Evolutionary conservation across 306 rosid genomes (phyloP).

Genomic region (Vicia sativa): DNA sequence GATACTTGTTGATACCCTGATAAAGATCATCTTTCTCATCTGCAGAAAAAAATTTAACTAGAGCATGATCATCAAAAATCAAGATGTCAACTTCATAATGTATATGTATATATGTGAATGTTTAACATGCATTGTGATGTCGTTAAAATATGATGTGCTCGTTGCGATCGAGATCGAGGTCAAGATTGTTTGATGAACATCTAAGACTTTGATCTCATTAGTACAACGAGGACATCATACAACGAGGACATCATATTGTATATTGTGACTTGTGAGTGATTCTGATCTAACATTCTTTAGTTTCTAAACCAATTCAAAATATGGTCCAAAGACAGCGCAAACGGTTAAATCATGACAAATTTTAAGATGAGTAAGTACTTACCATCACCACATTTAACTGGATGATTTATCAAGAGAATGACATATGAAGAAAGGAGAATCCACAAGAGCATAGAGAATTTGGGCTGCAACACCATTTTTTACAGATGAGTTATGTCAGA

Average conservation of each 20-base stretch:
- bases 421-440: constrained; percentile 46
- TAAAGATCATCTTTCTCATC: constrained; percentile 72
- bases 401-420: constrained; percentile 48
- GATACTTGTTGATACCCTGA: constrained; percentile 68
- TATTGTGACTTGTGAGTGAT: constrained; percentile 5
- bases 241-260: background rate
- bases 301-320: background rate
- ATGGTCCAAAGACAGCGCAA: background rate
- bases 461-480: constrained; percentile 47
- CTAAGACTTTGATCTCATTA: background rate
- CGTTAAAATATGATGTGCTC: background rate
- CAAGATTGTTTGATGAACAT: background rate
- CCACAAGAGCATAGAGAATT: constrained; percentile 39
- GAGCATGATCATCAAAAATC: background rate
- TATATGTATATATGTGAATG: background rate
- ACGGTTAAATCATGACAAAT: constrained; percentile 7
- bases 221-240: background rate
- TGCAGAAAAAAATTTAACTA: constrained; percentile 38
- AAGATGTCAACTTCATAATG: too few relatives aligned
- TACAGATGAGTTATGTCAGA: constrained; percentile 1
- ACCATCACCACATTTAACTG: constrained; percentile 60
- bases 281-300: background rate
- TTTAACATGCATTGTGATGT: background rate
- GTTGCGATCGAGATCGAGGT: background rate
- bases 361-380: constrained; percentile 34